These are phyloP conservation scores for Eutrema salsugineum DNA, from an alignment of 441 rosid species.

Conservation along the genomic window DNA sequence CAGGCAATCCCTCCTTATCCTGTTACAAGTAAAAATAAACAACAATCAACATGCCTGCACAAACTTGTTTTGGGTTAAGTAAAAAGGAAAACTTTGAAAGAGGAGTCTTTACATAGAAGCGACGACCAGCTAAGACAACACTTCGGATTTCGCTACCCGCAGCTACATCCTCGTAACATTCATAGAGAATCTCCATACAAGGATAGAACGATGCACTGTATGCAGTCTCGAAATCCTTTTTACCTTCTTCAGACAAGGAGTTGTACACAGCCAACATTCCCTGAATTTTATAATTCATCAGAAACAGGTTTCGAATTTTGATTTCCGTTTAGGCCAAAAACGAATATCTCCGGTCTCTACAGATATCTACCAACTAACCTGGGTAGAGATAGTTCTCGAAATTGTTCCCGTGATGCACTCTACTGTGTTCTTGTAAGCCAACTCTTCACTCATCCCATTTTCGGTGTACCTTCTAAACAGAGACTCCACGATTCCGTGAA, in stretches of 20 bases:
- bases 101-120: constrained; percentile 58
- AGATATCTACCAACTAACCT: constrained; percentile 40
- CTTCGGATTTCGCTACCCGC: constrained; percentile 85
- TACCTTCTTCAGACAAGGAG: constrained; percentile 77
- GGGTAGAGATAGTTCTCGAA: constrained; percentile 77
- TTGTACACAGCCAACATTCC: constrained; percentile 92
- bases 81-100: neutral
- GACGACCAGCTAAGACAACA: constrained; percentile 96
- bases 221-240: constrained; percentile 75
- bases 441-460: constrained; percentile 73
- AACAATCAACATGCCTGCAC: neutral
- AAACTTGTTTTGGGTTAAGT: neutral
- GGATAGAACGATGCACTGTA: constrained; percentile 92
- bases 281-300: constrained; percentile 34
- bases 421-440: constrained; percentile 88
- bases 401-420: constrained; percentile 89
- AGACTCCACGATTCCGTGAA: constrained; percentile 91
- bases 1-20: constrained; percentile 93
- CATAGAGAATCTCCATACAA: constrained; percentile 90
- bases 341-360: neutral
- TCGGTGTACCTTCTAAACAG: constrained; percentile 89
- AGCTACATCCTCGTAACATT: constrained; percentile 95
- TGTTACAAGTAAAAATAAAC: constrained; percentile 29
- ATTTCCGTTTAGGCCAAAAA: neutral
- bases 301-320: neutral